A percentile compares a stretch with the other conserved stretches of the same genome.
These are phyloP conservation scores for Arthrobotrys sinensis DNA, from an alignment of 2,329 filamentous ascomycete genomes.

Conservation along the genomic window DNA sequence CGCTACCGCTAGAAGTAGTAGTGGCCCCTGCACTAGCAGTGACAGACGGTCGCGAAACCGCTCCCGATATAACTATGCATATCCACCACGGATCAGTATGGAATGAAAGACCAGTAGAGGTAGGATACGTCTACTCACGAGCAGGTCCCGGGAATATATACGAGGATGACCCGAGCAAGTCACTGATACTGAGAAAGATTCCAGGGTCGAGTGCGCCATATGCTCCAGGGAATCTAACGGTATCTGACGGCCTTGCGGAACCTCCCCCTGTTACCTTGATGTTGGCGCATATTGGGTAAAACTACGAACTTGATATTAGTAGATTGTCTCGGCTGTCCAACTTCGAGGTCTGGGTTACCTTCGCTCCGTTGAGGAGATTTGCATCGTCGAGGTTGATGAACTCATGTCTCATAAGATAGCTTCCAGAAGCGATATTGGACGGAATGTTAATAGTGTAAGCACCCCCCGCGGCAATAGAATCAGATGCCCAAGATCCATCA, in stretches of 20 bases:
- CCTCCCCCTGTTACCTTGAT: conserved; percentile 23
- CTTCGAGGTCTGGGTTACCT: conserved; percentile 2
- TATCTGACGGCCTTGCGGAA: conserved; percentile 15
- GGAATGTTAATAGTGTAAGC: conserved; percentile 35
- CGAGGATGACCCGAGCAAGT: background rate
- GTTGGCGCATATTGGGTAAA: conserved; percentile 47
- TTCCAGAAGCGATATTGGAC: conserved; percentile 27
- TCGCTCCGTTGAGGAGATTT: conserved; percentile 24
- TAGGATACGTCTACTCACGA: conserved; percentile 27
- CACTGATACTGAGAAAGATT: conserved; percentile 31
- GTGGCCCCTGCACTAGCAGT: background rate
- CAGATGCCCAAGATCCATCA: conserved; percentile 41
- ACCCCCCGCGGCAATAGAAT: conserved; percentile 23
- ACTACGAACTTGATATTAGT: conserved; percentile 1
- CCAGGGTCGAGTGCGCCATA: conserved; percentile 38
- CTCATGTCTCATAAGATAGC: conserved; percentile 46
- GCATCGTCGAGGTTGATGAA: conserved; percentile 39
- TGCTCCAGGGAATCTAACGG: conserved; percentile 43
- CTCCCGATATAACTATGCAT: conserved; percentile 18
- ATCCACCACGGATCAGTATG: too few relatives aligned
- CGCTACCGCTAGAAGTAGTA: background rate
- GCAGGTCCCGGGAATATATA: conserved; percentile 40
- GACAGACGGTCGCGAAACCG: background rate
- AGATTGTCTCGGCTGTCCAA: too few relatives aligned
- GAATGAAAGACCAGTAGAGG: too few relatives aligned